A percentile compares a stretch with the other conserved stretches of the same genome.
Conservation (phyloP, 169 alveolate genomes). For the Plasmodium falciparum region DNA sequence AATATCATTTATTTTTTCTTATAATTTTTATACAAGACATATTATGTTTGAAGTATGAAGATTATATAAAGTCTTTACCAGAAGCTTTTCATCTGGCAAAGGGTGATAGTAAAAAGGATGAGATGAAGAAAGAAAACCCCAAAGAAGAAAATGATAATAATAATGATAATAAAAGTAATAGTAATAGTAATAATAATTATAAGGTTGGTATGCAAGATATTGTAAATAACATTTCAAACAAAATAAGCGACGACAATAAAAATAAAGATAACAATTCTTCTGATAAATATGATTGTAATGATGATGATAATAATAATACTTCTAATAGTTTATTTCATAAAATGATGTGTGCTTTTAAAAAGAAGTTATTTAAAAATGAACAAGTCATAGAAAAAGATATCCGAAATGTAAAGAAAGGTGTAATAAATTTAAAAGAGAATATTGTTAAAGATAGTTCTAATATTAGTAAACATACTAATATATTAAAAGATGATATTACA, state of each 20-base stretch:
- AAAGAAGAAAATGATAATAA: background rate
- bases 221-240: too few relatives aligned
- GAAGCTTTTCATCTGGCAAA: background rate
- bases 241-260: background rate
- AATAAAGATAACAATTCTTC: background rate
- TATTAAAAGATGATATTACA: constrained; percentile 31
- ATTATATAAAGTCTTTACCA: background rate
- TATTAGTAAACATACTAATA: constrained; percentile 20
- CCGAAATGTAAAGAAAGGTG: background rate
- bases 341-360: background rate
- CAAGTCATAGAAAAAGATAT: constrained; percentile 10
- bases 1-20: constrained; percentile 13
- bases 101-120: too few relatives aligned
- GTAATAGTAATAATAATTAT: background rate
- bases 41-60: constrained; percentile 9
- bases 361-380: background rate
- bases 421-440: constrained; percentile 19
- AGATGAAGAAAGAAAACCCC: too few relatives aligned
- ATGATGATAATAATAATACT: background rate
- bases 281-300: background rate
- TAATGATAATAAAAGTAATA: background rate
- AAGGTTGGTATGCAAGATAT: too few relatives aligned
- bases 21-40: constrained; percentile 26
- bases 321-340: background rate
- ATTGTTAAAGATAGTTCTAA: constrained; percentile 5